Percentiles rank a stretch among this genome's conserved stretches.
phyloP scores from a whole-genome alignment of 1,139 yeast species.

The Zygoascus hellenicus region DNA sequence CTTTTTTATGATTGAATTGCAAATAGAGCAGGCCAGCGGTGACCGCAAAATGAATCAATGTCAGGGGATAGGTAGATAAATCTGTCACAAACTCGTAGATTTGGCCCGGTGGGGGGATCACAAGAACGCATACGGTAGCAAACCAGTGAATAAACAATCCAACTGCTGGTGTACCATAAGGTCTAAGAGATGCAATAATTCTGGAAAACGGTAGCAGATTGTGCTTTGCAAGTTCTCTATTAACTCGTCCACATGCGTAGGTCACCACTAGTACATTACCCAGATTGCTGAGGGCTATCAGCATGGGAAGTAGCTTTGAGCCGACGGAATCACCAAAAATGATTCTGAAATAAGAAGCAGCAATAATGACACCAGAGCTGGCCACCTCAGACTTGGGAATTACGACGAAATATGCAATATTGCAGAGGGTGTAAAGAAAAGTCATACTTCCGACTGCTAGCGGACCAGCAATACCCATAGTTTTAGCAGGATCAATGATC shows the following conservation, averaged over 20 bases:
- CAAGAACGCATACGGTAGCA: conserved; percentile 45
- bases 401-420: conserved; percentile 67
- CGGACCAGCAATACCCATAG: conserved; percentile 67
- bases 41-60: conserved; percentile 60
- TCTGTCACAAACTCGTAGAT: conserved; percentile 71
- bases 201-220: conserved; percentile 65
- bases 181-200: conserved; percentile 45
- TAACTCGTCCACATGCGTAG: conserved; percentile 68
- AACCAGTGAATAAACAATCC: conserved; percentile 49
- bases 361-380: conserved; percentile 63
- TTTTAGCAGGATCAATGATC: conserved; percentile 61
- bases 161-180: conserved; percentile 50
- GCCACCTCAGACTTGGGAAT: conserved; percentile 64
- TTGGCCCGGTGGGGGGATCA: conserved; percentile 70
- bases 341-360: conserved; percentile 66
- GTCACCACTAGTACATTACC: conserved; percentile 77
- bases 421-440: conserved; percentile 58
- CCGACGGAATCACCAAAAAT: conserved; percentile 58
- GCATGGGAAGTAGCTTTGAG: conserved; percentile 55
- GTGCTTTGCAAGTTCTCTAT: conserved; percentile 68
- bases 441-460: conserved; percentile 56
- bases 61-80: conserved; percentile 68
- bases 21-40: conserved; percentile 67
- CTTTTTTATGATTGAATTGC: conserved; percentile 39
- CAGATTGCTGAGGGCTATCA: conserved; percentile 64